Conservation (phyloP, 1,284 basidiomycete species). For the Ceratobasidium sp. region DNA sequence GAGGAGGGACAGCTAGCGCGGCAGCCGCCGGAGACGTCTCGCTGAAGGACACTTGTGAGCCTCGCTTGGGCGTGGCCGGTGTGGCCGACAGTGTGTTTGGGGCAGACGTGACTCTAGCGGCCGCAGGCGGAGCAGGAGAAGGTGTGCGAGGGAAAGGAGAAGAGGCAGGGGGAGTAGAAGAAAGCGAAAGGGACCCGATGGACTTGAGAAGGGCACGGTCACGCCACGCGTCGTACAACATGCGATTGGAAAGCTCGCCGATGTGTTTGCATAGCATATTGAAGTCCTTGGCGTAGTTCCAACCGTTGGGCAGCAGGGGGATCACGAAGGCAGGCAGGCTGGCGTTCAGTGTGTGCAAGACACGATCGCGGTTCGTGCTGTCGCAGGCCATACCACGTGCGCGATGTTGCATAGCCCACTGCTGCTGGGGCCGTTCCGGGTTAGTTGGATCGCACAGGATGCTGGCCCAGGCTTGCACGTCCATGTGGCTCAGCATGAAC, state of each 20-base stretch:
- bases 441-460: neutral
- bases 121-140: neutral
- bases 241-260: neutral
- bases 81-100: neutral
- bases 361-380: neutral
- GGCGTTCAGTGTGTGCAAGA: neutral
- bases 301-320: neutral
- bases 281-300: neutral
- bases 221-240: neutral
- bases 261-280: neutral
- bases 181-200: neutral
- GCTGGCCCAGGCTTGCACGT: neutral
- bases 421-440: neutral
- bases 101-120: neutral
- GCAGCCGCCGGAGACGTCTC: neutral
- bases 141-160: neutral
- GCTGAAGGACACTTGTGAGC: conserved; percentile 3
- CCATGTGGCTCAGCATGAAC: neutral
- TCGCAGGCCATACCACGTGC: neutral
- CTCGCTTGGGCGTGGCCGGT: conserved; percentile 1
- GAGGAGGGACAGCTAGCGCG: neutral
- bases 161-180: neutral
- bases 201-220: neutral
- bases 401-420: neutral
- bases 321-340: neutral